Conservation (phyloP, 768 basidiomycete genomes). For the Sistotremastrum suecicum region DNA sequence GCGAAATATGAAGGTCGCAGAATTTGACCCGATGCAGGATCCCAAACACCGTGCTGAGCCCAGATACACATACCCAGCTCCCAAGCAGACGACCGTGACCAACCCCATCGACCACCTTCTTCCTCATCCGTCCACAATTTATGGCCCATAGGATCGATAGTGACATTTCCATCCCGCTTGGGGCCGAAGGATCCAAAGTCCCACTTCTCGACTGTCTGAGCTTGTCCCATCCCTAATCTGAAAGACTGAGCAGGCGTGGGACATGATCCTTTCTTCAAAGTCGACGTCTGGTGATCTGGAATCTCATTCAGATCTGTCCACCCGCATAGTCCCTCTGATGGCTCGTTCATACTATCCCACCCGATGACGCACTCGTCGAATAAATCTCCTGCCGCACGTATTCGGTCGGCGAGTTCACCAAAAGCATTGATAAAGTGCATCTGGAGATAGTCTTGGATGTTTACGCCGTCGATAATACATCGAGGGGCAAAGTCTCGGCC, state of each 20-base stretch:
- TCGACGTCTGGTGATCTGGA: constrained; percentile 53
- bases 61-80: constrained; percentile 68
- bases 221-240: constrained; percentile 76
- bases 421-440: constrained; percentile 63
- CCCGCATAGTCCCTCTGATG: constrained; percentile 68
- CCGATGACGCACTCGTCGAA: constrained; percentile 84
- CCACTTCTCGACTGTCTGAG: constrained; percentile 73
- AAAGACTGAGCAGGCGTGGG: constrained; percentile 80
- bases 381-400: constrained; percentile 60
- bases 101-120: constrained; percentile 47
- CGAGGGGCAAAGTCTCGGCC: constrained; percentile 82
- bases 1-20: constrained; percentile 68
- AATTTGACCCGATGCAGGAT: constrained; percentile 50
- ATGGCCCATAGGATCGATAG: constrained; percentile 71
- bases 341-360: constrained; percentile 96
- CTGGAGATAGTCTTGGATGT: constrained; percentile 85
- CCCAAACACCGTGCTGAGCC: constrained; percentile 88
- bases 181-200: constrained; percentile 73
- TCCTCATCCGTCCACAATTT: constrained; percentile 62
- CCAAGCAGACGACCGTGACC: constrained; percentile 63
- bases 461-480: constrained; percentile 79
- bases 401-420: constrained; percentile 59
- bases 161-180: constrained; percentile 52
- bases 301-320: constrained; percentile 54
- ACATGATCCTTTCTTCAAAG: constrained; percentile 72